These are phyloP conservation scores for Phoma sp. DNA, from an alignment of 2,329 filamentous ascomycete genomes.

Conservation along the genomic window DNA sequence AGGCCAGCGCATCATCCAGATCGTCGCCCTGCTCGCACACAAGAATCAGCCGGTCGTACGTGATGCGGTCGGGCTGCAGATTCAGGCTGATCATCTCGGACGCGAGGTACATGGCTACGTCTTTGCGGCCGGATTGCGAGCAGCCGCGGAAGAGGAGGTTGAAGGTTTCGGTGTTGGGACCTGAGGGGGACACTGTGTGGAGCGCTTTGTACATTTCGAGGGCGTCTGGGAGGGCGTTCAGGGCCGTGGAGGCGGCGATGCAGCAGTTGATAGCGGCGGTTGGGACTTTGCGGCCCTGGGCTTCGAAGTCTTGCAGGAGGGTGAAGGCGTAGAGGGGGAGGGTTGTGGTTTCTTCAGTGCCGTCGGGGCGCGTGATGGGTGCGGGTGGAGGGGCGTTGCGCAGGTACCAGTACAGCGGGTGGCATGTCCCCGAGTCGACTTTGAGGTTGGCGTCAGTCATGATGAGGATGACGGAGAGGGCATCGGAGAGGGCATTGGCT, in stretches of 20 bases:
- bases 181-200: conserved; percentile 57
- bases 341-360: conserved; percentile 45
- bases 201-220: conserved; percentile 68
- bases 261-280: conserved; percentile 59
- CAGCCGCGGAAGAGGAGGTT: conserved; percentile 65
- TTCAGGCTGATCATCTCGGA: conserved; percentile 66
- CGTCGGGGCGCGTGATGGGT: background rate
- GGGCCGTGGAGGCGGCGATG: conserved; percentile 59
- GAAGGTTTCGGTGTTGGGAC: conserved; percentile 62
- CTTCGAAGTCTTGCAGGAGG: conserved; percentile 63
- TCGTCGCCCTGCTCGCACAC: conserved; percentile 56
- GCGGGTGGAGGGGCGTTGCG: conserved; percentile 35
- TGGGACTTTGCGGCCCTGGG: conserved; percentile 58
- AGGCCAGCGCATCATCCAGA: conserved; percentile 56
- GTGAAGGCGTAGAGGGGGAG: conserved; percentile 59
- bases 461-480: conserved; percentile 73
- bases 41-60: conserved; percentile 68
- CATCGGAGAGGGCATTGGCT: conserved; percentile 66
- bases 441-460: conserved; percentile 71
- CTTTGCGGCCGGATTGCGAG: conserved; percentile 51
- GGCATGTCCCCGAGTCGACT: conserved; percentile 66
- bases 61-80: conserved; percentile 62
- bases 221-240: conserved; percentile 56
- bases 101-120: conserved; percentile 66
- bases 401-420: conserved; percentile 66